Percentiles rank a stretch among this genome's conserved stretches.
These are phyloP conservation scores for Parasitella parasitica DNA, from an alignment of 371 early-diverging fungal genomes.

Conservation along the genomic window DNA sequence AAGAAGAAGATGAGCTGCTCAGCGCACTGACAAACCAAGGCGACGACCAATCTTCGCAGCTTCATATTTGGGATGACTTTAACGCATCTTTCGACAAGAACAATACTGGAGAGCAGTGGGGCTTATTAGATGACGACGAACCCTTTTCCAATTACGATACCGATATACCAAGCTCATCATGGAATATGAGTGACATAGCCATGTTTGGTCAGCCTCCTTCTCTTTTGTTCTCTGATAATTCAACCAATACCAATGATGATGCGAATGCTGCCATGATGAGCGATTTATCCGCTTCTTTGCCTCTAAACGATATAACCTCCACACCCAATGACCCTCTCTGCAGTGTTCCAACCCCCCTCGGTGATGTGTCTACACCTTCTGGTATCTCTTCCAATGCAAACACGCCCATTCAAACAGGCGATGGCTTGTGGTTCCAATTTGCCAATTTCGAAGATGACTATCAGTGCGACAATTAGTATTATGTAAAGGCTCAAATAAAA, in stretches of 20 bases:
- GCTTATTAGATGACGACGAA: constrained; percentile 18
- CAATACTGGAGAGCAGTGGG: not conserved
- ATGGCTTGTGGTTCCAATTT: constrained; percentile 41
- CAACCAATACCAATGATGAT: constrained; percentile 23
- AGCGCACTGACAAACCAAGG: not conserved
- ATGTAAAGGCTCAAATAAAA: no score
- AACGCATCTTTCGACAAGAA: constrained; percentile 7
- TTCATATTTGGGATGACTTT: constrained; percentile 26
- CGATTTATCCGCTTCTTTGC: not conserved
- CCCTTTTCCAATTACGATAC: constrained; percentile 17
- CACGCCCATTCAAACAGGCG: constrained; percentile 12
- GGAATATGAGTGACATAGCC: constrained; percentile 19
- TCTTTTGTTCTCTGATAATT: constrained; percentile 28
- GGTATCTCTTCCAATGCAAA: not conserved
- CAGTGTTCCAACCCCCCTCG: not conserved
- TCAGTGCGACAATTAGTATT: constrained; percentile 15
- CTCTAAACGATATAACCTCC: not conserved
- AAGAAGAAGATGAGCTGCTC: constrained; percentile 8
- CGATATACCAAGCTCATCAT: constrained; percentile 15
- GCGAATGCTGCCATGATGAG: not conserved
- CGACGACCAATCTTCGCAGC: not conserved
- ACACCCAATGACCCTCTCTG: not conserved
- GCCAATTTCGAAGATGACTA: constrained; percentile 45
- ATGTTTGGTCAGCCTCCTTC: constrained; percentile 25
- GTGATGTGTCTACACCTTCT: not conserved